Evolutionary conservation across 495 filamentous ascomycete genomes (phyloP).

Genomic region (Letharia columbiana): DNA sequence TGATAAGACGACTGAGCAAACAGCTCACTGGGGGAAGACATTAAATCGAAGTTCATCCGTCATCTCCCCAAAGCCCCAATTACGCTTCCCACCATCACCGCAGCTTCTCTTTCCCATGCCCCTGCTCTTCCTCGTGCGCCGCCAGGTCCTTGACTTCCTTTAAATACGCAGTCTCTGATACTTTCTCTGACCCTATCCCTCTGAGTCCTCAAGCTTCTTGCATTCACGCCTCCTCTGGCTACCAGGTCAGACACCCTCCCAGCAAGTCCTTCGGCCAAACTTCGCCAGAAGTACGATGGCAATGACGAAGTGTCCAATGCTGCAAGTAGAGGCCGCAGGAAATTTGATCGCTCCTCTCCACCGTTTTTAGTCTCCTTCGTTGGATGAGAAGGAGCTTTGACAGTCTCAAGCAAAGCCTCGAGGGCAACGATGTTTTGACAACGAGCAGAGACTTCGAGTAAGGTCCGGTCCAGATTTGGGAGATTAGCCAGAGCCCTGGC

Average conservation of each 20-base stretch:
- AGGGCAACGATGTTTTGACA: conserved; percentile 88
- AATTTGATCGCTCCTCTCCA: conserved; percentile 35
- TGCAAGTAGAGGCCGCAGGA: conserved; percentile 65
- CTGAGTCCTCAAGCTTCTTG: conserved; percentile 69
- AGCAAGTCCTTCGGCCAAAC: conserved; percentile 68
- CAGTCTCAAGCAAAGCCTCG: conserved; percentile 64
- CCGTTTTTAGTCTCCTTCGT: conserved; percentile 19
- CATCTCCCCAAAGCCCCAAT: conserved; percentile 44
- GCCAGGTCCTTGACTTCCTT: conserved; percentile 56
- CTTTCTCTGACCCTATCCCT: conserved; percentile 65
- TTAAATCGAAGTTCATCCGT: background rate
- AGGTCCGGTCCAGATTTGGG: conserved; percentile 71
- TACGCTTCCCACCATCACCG: conserved; percentile 85
- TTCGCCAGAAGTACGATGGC: conserved; percentile 85
- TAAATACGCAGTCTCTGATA: conserved; percentile 73
- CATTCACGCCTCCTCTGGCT: conserved; percentile 69
- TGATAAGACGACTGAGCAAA: background rate
- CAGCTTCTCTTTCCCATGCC: conserved; percentile 84
- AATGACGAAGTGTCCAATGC: conserved; percentile 80
- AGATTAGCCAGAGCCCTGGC: conserved; percentile 66
- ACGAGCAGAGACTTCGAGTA: conserved; percentile 70
- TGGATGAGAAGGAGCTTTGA: conserved; percentile 57
- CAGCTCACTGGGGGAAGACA: background rate
- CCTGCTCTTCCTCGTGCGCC: conserved; percentile 36
- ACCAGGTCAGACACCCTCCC: conserved; percentile 75